phyloP scores from a whole-genome alignment of 805 yeast genomes.

The Ogataea salicorniae region DNA sequence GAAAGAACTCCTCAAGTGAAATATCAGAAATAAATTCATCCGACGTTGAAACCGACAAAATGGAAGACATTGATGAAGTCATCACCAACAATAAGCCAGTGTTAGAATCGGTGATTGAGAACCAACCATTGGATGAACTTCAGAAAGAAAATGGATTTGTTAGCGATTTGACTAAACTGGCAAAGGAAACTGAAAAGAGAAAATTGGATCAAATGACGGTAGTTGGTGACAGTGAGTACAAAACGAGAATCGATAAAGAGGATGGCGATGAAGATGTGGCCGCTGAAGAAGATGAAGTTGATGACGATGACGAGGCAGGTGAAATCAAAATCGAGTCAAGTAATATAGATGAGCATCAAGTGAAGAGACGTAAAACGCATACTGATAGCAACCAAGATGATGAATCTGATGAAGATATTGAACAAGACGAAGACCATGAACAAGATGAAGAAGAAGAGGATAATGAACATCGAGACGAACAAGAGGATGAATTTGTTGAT shows the following conservation, averaged over 20 bases:
- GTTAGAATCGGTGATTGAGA: background rate
- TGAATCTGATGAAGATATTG: background rate
- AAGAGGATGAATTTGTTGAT: slow-evolving; percentile 21
- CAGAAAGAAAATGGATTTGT: background rate
- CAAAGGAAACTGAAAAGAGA: slow-evolving; percentile 34
- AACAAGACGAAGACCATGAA: slow-evolving; percentile 8
- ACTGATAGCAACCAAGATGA: slow-evolving; percentile 1
- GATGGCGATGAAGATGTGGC: slow-evolving; percentile 14
- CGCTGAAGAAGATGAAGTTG: slow-evolving; percentile 21
- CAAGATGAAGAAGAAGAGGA: slow-evolving; percentile 11
- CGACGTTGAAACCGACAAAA: slow-evolving; percentile 88
- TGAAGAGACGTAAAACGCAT: background rate
- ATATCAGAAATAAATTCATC: slow-evolving; percentile 40
- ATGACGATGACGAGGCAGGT: slow-evolving; percentile 1
- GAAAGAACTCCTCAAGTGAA: slow-evolving; percentile 16
- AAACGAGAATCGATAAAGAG: slow-evolving; percentile 36
- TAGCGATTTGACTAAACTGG: slow-evolving; percentile 40
- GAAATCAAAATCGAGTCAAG: background rate
- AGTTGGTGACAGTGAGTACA: slow-evolving; percentile 9
- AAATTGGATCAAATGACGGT: background rate
- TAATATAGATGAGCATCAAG: slow-evolving; percentile 4
- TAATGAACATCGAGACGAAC: slow-evolving; percentile 13
- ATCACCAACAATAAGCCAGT: too few relatives aligned
- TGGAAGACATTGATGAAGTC: slow-evolving; percentile 52
- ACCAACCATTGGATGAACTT: background rate